A percentile compares a stretch with the other conserved stretches of the same genome.
Conservation (phyloP, 495 filamentous ascomycete genomes). For the Lasiosphaeria ovina region DNA sequence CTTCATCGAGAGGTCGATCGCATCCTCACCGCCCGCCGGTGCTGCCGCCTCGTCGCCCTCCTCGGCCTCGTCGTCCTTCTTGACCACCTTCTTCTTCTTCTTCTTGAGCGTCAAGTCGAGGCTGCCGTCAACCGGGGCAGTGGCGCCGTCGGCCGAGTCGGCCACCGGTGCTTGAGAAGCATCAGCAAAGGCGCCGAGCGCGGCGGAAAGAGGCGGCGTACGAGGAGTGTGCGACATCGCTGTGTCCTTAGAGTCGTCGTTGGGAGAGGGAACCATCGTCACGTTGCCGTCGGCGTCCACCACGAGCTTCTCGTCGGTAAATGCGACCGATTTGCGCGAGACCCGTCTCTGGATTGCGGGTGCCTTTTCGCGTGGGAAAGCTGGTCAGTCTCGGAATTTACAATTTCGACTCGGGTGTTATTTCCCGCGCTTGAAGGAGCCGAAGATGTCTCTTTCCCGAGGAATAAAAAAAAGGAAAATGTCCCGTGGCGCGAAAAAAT, state of each 20-base stretch:
- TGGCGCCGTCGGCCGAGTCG: conserved; percentile 45
- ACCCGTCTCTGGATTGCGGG: conserved; percentile 52
- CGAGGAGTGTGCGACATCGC: conserved; percentile 66
- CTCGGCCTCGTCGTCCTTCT: conserved; percentile 70
- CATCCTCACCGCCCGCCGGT: conserved; percentile 22
- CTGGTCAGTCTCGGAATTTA: not conserved
- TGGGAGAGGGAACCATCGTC: conserved; percentile 59
- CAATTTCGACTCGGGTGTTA: not conserved
- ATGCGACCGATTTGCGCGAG: conserved; percentile 83
- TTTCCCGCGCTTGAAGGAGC: not conserved
- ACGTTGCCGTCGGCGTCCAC: conserved; percentile 83
- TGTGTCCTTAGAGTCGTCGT: conserved; percentile 64
- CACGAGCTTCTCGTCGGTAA: conserved; percentile 77
- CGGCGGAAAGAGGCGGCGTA: conserved; percentile 55
- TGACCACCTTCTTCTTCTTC: conserved; percentile 78
- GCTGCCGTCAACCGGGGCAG: conserved; percentile 53
- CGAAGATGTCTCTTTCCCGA: not conserved
- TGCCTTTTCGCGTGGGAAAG: conserved; percentile 22
- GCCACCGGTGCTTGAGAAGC: conserved; percentile 56
- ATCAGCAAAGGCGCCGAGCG: conserved; percentile 52
- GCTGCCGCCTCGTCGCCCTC: conserved; percentile 45
- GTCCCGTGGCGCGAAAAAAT: not conserved
- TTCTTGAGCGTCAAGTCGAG: conserved; percentile 47
- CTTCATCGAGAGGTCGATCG: conserved; percentile 69
- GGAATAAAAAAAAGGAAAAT: not conserved